A percentile compares a stretch with the other conserved stretches of the same genome.
Evolutionary conservation across 768 basidiomycete species (phyloP).

Genomic region (Mycena filopes): DNA sequence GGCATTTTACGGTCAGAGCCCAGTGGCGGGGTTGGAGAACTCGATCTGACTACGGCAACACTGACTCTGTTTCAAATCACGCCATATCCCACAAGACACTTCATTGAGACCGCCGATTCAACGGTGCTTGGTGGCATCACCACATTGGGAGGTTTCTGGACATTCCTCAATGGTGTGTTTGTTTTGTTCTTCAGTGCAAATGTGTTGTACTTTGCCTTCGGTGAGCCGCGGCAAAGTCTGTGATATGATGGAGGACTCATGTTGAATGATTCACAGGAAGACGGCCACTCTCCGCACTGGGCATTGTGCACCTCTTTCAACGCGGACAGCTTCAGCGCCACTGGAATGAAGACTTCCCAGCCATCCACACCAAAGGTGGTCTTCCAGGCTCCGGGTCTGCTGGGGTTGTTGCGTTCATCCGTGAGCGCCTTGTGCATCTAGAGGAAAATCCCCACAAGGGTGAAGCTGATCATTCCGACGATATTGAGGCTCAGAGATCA

Average conservation of each 20-base stretch:
- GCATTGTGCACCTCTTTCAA: slow-evolving; percentile 4
- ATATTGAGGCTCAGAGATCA: too few species aligned
- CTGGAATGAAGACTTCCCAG: slow-evolving; percentile 10
- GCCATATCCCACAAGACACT: neutral
- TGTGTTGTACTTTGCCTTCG: slow-evolving; percentile 8
- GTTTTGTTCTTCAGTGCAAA: slow-evolving; percentile 9
- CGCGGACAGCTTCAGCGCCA: neutral
- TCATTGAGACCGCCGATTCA: neutral
- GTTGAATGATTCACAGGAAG: neutral
- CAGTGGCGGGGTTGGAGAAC: too few species aligned
- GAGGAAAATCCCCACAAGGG: neutral
- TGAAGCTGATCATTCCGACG: too few species aligned
- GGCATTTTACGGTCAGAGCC: neutral
- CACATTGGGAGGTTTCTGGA: slow-evolving; percentile 16
- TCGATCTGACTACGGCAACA: too few species aligned
- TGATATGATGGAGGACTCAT: too few species aligned
- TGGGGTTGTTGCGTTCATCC: slow-evolving; percentile 11
- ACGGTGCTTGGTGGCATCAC: neutral
- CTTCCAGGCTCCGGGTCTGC: neutral
- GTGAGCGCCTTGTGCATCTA: slow-evolving; percentile 3
- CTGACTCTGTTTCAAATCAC: neutral
- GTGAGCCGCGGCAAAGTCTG: too few species aligned
- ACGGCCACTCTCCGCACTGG: neutral
- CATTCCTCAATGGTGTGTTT: slow-evolving; percentile 15
- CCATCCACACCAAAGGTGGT: slow-evolving; percentile 8